Base-by-base conservation (phyloP, 768 basidiomycete species). In the Phylloporus scabripes region DNA sequence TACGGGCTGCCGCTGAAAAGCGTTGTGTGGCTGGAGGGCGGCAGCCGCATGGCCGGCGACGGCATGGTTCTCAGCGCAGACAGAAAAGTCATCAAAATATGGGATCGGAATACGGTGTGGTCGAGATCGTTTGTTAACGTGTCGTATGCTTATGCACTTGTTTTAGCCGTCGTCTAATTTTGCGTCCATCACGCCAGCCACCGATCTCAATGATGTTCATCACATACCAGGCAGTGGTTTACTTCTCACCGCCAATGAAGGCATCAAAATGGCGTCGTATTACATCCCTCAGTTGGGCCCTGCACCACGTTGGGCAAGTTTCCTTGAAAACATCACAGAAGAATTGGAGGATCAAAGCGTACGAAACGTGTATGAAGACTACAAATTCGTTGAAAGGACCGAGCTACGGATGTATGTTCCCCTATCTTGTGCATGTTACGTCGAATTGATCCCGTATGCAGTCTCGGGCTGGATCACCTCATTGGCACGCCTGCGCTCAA, bases 271-370 rank as follows among this genome's bases (percentile, higher is more conserved):
- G 86, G 87, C 82, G 23, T 84, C 87, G 5, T 98, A 90, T 69
- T 98, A 92, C 64, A 83, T 98, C 41, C 96, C 96, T 10, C 91
- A 95, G 60, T 81, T 99, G 11, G 96, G 96, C 0, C 93, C 94
- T 3, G 96, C 96, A 9, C 95, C 96, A 5, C 81, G 83, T 56
- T 99, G 96, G 96, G 92, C 91, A 31, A 85, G 85, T 61, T 99
- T 99, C 83, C 81, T 99, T 50, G 96, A 99, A 70, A 92, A 92
- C 60, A 88, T 99, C 63, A 98, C 96, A 0, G 96, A 99, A 67
- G 96, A 99, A 64, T 85, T 98, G 85, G 95, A 98, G 62, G 92
- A 92, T 63, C 85, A 87, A 61, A 83, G 78, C 8, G 77, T 75
- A 31, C 83, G 81, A 48, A 83, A 79, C 23, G 80, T 87, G 5